Conservation (phyloP, 2,329 filamentous ascomycete species). For the Botryotinia convoluta region DNA sequence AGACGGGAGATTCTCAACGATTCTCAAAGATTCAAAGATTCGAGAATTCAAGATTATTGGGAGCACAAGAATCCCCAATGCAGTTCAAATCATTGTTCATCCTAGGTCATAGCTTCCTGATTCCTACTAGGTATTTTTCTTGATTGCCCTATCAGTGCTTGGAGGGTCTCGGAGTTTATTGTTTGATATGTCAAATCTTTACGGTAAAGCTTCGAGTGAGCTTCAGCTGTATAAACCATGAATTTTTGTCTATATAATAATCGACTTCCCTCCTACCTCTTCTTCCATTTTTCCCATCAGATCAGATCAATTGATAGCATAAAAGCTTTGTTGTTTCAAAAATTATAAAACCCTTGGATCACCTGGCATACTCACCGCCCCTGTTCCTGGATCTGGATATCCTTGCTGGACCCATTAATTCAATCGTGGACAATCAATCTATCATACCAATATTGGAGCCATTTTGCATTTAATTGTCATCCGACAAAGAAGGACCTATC, state of each 20-base stretch:
- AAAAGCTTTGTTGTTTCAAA: conserved; percentile 21
- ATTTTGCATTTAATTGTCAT: conserved; percentile 13
- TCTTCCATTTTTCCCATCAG: not conserved
- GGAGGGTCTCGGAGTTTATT: not conserved
- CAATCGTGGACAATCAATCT: conserved; percentile 15
- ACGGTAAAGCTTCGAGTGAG: conserved; percentile 19
- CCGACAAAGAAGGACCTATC: conserved; percentile 10
- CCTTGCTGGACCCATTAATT: conserved; percentile 20
- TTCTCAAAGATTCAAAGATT: not conserved
- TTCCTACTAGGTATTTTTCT: not conserved
- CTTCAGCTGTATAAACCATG: not conserved
- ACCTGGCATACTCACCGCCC: conserved; percentile 21
- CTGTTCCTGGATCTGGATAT: conserved; percentile 18
- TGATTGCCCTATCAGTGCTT: conserved; percentile 13
- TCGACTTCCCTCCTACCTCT: not conserved
- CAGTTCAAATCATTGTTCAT: conserved; percentile 16
- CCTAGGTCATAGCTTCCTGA: conserved; percentile 4
- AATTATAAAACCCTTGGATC: conserved; percentile 15
- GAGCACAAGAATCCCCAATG: conserved; percentile 12
- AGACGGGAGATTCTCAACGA: not conserved
- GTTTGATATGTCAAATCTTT: not conserved
- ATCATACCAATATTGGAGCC: conserved; percentile 11
- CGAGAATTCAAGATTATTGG: conserved; percentile 5
- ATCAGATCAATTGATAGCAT: conserved; percentile 7
- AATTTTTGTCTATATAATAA: conserved; percentile 5